phyloP scores from a whole-genome alignment of 176 grass and related monocot species.

The Carex cristatella region DNA sequence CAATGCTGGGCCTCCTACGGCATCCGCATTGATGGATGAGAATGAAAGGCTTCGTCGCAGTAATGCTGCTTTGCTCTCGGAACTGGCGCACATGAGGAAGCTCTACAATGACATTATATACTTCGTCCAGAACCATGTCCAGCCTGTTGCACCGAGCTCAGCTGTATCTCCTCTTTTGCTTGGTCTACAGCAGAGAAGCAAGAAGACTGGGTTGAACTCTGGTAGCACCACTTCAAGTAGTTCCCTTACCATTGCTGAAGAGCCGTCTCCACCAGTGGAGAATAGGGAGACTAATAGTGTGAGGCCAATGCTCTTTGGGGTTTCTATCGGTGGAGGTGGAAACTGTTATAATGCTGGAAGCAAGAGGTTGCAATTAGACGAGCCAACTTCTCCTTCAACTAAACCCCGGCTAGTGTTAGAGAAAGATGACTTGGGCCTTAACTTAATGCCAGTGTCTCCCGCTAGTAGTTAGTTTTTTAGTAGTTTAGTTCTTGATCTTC shows the following conservation, averaged over 20 bases:
- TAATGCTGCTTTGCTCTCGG: constrained; percentile 73
- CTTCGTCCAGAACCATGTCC: constrained; percentile 99
- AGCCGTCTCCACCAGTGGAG: constrained; percentile 44
- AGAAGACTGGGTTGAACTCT: constrained; percentile 24
- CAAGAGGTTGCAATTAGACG: constrained; percentile 47
- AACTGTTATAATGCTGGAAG: constrained; percentile 2
- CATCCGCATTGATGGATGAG: constrained; percentile 73
- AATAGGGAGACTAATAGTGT: constrained; percentile 42
- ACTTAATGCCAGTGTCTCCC: constrained; percentile 42
- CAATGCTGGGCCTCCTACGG: constrained; percentile 30
- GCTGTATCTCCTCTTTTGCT: constrained; percentile 52
- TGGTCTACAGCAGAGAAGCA: constrained; percentile 38
- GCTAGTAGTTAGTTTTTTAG: constrained; percentile 28
- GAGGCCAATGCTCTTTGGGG: constrained; percentile 68
- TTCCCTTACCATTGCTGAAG: constrained; percentile 88
- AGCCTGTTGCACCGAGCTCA: constrained; percentile 72
- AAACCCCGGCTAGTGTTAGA: constrained; percentile 51
- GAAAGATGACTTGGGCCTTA: constrained; percentile 46
- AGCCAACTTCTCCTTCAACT: constrained; percentile 41
- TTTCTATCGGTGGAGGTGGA: constrained; percentile 30
- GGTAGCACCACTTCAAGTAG: constrained; percentile 94
- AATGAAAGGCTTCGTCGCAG: constrained; percentile 77
- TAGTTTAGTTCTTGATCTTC: constrained; percentile 11
- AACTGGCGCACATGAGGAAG: constrained; percentile 94
- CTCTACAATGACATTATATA: constrained; percentile 99